Evolutionary conservation across 805 yeast species (phyloP).

Genomic region (Metschnikowia peoriensis): DNA sequence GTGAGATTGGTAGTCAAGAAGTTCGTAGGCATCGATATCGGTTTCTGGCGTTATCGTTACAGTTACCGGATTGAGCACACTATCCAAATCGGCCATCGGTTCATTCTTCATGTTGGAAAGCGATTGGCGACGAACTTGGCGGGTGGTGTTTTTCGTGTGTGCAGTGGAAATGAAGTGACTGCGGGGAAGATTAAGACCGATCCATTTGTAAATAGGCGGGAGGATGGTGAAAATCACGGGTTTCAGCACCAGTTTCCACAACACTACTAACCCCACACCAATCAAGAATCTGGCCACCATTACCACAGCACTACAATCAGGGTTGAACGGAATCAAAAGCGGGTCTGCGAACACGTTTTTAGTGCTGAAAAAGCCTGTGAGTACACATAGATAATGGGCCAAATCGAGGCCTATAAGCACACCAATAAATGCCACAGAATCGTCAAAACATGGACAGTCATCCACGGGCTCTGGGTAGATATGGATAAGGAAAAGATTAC

Average conservation of each 20-base stretch:
- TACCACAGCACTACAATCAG: conserved; percentile 2
- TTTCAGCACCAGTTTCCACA: conserved; percentile 77
- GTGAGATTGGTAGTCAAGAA: conserved; percentile 30
- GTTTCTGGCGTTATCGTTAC: conserved; percentile 36
- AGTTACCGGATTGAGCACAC: conserved; percentile 26
- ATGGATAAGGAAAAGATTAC: conserved; percentile 53
- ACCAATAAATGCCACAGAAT: conserved; percentile 88
- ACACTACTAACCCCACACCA: conserved; percentile 60
- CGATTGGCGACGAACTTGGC: conserved; percentile 39
- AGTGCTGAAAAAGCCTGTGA: conserved; percentile 27
- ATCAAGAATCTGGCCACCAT: conserved; percentile 49
- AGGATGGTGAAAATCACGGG: conserved; percentile 57
- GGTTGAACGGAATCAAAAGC: conserved; percentile 32
- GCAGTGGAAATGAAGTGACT: conserved; percentile 40
- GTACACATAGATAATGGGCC: conserved; percentile 50
- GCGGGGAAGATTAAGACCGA: conserved; percentile 41
- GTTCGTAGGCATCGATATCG: conserved; percentile 42
- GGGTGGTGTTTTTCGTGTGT: conserved; percentile 27
- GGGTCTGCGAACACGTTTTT: conserved; percentile 25
- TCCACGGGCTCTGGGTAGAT: conserved; percentile 84
- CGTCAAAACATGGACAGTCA: conserved; percentile 95
- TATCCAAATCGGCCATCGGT: conserved; percentile 25
- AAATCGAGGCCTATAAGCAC: conserved; percentile 78
- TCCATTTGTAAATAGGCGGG: conserved; percentile 53
- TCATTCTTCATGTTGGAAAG: conserved; percentile 35